phyloP scores from a whole-genome alignment of 148 eudicot species.

The Nepenthes mirabilis region DNA sequence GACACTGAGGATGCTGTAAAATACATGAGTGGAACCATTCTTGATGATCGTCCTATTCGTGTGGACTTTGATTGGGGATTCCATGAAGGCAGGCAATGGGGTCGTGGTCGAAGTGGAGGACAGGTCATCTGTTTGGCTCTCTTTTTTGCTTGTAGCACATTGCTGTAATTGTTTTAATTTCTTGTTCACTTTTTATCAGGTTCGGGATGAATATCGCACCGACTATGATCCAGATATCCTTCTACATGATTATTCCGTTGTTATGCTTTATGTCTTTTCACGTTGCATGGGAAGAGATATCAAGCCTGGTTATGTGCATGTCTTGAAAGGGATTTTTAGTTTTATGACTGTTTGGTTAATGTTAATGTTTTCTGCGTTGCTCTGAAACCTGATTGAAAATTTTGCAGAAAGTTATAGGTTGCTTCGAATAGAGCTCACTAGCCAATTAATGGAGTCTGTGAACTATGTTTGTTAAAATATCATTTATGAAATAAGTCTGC shows the following conservation, averaged over 20 bases:
- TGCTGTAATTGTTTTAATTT: not conserved
- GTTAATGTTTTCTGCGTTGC: too few species aligned
- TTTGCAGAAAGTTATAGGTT: too few species aligned
- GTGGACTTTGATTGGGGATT: constrained; percentile 99
- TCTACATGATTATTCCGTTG: constrained; percentile 2
- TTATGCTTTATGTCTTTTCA: not conserved
- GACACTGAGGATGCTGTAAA: constrained; percentile 91
- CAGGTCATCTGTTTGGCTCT: constrained; percentile 36
- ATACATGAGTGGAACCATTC: constrained; percentile 91
- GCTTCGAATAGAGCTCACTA: too few species aligned
- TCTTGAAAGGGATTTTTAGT: not conserved
- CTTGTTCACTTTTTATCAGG: constrained; percentile 31
- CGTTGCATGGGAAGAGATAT: not conserved
- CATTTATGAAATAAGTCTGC: too few species aligned
- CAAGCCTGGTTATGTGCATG: not conserved
- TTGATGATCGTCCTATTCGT: constrained; percentile 96
- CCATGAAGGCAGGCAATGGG: constrained; percentile 99
- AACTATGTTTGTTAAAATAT: too few species aligned
- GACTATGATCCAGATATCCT: constrained; percentile 99
- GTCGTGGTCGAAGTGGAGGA: constrained; percentile 98
- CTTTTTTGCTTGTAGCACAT: not conserved
- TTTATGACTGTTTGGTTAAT: too few species aligned
- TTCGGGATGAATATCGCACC: constrained; percentile 96
- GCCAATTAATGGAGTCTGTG: too few species aligned
- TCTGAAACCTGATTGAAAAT: too few species aligned